Conservation (phyloP, 306 rosid genomes). For the Mucuna pruriens region DNA sequence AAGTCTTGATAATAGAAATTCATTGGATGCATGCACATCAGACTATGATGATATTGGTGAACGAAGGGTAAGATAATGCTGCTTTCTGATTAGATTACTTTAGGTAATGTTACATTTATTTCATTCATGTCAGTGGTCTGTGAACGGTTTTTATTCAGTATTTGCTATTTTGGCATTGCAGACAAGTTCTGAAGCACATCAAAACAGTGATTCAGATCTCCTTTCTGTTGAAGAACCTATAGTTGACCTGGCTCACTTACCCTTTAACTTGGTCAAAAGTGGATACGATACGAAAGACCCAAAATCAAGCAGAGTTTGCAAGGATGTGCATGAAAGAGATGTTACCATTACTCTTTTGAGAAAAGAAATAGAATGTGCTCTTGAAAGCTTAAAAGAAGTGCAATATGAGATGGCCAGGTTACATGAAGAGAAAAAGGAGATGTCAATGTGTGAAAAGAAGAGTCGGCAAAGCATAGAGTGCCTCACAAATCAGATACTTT, state of each 20-base stretch:
- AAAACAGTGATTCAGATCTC: conserved; percentile 36
- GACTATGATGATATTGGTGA: conserved; percentile 50
- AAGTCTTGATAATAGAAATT: conserved; percentile 47
- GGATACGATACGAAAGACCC: conserved; percentile 30
- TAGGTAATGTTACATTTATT: conserved; percentile 42
- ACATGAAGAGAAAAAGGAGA: conserved; percentile 65
- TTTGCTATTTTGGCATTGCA: conserved; percentile 63
- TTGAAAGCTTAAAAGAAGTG: conserved; percentile 79
- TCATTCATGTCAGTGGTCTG: conserved; percentile 41
- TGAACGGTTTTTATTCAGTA: conserved; percentile 43
- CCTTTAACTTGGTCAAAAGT: conserved; percentile 41
- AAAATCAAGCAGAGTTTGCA: conserved; percentile 42
- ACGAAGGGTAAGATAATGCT: conserved; percentile 66
- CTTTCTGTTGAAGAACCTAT: conserved; percentile 40
- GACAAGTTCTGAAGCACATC: conserved; percentile 54
- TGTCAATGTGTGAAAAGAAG: conserved; percentile 60
- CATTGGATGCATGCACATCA: conserved; percentile 42
- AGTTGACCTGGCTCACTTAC: conserved; percentile 43
- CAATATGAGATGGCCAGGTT: conserved; percentile 79
- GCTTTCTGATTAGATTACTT: conserved; percentile 48
- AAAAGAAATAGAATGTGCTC: conserved; percentile 84
- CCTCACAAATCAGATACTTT: conserved; percentile 56
- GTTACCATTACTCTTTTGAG: conserved; percentile 71
- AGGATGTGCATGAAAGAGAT: conserved; percentile 58
- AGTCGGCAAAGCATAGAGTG: conserved; percentile 57